A percentile compares a stretch with the other conserved stretches of the same genome.
Evolutionary conservation across 371 early-diverging fungal species (phyloP).

Genomic region (Mucor indicus): DNA sequence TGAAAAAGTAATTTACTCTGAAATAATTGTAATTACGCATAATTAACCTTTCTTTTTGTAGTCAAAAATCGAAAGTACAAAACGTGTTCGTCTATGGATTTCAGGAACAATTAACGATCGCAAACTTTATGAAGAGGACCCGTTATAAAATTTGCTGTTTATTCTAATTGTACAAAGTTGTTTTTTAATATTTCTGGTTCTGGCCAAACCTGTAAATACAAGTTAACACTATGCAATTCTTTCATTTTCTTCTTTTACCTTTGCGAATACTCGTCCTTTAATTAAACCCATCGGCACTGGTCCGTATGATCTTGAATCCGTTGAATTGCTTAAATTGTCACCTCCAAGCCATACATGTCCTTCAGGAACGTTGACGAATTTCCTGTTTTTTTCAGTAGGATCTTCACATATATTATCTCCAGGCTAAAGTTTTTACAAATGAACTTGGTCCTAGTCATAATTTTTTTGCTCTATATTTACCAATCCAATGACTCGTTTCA

Average conservation of each 20-base stretch:
- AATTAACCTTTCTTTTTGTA: too few species aligned
- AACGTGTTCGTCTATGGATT: too few species aligned
- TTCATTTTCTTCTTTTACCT: slow-evolving; percentile 34
- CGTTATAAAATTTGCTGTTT: too few species aligned
- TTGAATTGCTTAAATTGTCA: slow-evolving; percentile 80
- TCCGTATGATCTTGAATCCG: slow-evolving; percentile 80
- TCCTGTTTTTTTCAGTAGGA: slow-evolving; percentile 54
- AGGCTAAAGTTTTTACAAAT: slow-evolving; percentile 40
- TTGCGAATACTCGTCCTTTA: slow-evolving; percentile 70
- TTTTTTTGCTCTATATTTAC: slow-evolving; percentile 29
- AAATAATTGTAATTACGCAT: too few species aligned
- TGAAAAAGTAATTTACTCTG: too few species aligned
- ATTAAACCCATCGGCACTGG: slow-evolving; percentile 82
- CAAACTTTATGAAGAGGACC: too few species aligned
- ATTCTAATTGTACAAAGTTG: slow-evolving; percentile 19
- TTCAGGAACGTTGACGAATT: slow-evolving; percentile 59
- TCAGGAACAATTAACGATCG: too few species aligned
- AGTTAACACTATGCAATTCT: slow-evolving; percentile 5
- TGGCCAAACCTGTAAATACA: slow-evolving; percentile 38
- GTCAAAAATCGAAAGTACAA: too few species aligned
- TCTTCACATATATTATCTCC: slow-evolving; percentile 71
- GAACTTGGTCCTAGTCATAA: neutral
- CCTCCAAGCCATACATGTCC: slow-evolving; percentile 76
- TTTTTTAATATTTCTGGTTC: slow-evolving; percentile 22
- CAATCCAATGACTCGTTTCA: slow-evolving; percentile 79